phyloP scores from a whole-genome alignment of 305 asterid species.

The Fraxinus dipetala region DNA sequence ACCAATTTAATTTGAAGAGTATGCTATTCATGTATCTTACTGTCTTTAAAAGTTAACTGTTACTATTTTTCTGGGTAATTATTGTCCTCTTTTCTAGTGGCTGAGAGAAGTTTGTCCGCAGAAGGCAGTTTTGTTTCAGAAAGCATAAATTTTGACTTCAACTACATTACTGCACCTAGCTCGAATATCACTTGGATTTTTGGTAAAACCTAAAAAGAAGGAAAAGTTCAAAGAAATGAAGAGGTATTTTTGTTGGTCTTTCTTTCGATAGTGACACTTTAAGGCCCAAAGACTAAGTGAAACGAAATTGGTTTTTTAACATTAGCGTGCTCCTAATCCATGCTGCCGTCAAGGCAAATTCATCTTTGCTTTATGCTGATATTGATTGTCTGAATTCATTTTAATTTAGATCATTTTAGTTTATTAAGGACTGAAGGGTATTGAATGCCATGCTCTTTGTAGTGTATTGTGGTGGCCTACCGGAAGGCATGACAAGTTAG shows the following conservation, averaged over 20 bases:
- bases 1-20: neutral
- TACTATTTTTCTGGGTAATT: neutral
- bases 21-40: neutral
- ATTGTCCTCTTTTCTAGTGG: neutral
- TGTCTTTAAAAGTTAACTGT: neutral
- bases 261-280: neutral
- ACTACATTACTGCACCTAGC: neutral
- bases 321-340: neutral
- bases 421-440: slow-evolving; percentile 23
- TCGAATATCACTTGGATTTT: neutral
- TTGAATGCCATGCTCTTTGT: slow-evolving; percentile 33
- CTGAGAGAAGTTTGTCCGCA: neutral
- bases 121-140: neutral
- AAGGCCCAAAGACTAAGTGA: neutral
- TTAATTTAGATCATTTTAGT: slow-evolving; percentile 11
- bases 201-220: neutral
- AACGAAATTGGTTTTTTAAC: slow-evolving; percentile 4
- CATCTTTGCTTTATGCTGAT: neutral
- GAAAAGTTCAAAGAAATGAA: neutral
- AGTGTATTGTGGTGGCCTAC: slow-evolving; percentile 96
- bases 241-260: slow-evolving; percentile 4
- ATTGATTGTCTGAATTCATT: neutral
- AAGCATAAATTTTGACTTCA: neutral
- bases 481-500: slow-evolving; percentile 88
- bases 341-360: neutral